These are phyloP conservation scores for Cryptococcus maquisensis DNA, from an alignment of 1,284 basidiomycete genomes.

Conservation along the genomic window DNA sequence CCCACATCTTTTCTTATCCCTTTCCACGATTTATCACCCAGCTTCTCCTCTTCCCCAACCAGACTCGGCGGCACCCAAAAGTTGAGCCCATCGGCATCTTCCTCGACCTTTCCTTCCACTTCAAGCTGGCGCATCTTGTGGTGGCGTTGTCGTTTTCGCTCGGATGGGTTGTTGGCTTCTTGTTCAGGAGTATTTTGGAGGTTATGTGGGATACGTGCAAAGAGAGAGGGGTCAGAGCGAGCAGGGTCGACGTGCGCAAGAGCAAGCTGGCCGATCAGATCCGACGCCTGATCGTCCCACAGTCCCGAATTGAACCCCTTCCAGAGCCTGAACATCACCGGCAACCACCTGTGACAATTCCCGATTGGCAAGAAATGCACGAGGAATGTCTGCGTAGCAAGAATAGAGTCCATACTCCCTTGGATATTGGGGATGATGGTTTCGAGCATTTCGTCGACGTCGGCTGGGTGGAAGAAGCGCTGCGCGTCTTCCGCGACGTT, in stretches of 20 bases:
- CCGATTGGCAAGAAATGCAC: slow-evolving; percentile 72
- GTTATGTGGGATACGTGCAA: slow-evolving; percentile 57
- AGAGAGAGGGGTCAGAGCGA: slow-evolving; percentile 64
- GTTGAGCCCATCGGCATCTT: slow-evolving; percentile 57
- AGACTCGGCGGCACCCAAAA: slow-evolving; percentile 38
- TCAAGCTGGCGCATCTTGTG: slow-evolving; percentile 36
- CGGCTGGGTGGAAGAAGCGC: slow-evolving; percentile 84
- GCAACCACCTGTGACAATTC: slow-evolving; percentile 74
- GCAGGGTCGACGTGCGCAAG: slow-evolving; percentile 70
- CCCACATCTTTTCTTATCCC: slow-evolving; percentile 76
- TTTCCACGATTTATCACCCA: slow-evolving; percentile 63
- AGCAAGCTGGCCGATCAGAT: slow-evolving; percentile 60
- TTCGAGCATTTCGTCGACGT: slow-evolving; percentile 84
- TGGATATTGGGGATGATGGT: slow-evolving; percentile 62
- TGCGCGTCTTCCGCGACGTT: slow-evolving; percentile 76
- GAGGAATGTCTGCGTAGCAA: slow-evolving; percentile 75
- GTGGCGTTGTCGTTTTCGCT: slow-evolving; percentile 14
- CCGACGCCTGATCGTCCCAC: slow-evolving; percentile 76
- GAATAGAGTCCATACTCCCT: slow-evolving; percentile 68
- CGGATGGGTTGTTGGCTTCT: slow-evolving; percentile 31
- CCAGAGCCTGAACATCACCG: slow-evolving; percentile 74
- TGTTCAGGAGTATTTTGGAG: slow-evolving; percentile 37
- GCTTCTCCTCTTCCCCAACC: slow-evolving; percentile 57
- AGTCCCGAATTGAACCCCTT: slow-evolving; percentile 76
- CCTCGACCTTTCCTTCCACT: slow-evolving; percentile 33